phyloP scores from a whole-genome alignment of 768 basidiomycete genomes.

The Suillus paluster region DNA sequence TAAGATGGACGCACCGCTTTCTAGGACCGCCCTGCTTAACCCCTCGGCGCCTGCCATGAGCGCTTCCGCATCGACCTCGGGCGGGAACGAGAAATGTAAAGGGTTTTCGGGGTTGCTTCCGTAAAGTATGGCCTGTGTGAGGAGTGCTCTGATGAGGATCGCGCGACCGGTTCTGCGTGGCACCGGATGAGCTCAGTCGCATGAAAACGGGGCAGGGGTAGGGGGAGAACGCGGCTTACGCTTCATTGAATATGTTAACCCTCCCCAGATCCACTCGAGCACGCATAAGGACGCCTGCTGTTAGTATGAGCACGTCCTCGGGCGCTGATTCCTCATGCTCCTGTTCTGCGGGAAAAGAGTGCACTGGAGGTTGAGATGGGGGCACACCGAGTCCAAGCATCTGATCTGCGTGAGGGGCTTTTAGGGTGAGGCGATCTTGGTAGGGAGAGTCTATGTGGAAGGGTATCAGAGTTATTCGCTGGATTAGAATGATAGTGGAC shows the following conservation, averaged over 20 bases:
- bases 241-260: slow-evolving; percentile 61
- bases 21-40: slow-evolving; percentile 69
- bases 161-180: slow-evolving; percentile 59
- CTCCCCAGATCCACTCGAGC: slow-evolving; percentile 63
- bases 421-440: slow-evolving; percentile 73
- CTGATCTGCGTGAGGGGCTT: slow-evolving; percentile 61
- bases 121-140: slow-evolving; percentile 85
- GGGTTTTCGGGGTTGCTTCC: slow-evolving; percentile 79
- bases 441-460: slow-evolving; percentile 62
- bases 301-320: slow-evolving; percentile 43
- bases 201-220: not conserved
- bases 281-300: slow-evolving; percentile 74
- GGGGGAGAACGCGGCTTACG: slow-evolving; percentile 47
- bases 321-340: slow-evolving; percentile 9
- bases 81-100: slow-evolving; percentile 78
- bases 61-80: slow-evolving; percentile 77
- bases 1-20: slow-evolving; percentile 58
- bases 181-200: slow-evolving; percentile 4
- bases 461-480: slow-evolving; percentile 1
- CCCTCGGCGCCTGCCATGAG: slow-evolving; percentile 82
- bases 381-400: slow-evolving; percentile 72
- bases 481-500: not conserved
- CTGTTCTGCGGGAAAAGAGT: slow-evolving; percentile 15
- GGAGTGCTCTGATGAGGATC: slow-evolving; percentile 73
- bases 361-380: slow-evolving; percentile 23